phyloP scores from a whole-genome alignment of 2,329 filamentous ascomycete species.

The Aurifilum marmelostoma region DNA sequence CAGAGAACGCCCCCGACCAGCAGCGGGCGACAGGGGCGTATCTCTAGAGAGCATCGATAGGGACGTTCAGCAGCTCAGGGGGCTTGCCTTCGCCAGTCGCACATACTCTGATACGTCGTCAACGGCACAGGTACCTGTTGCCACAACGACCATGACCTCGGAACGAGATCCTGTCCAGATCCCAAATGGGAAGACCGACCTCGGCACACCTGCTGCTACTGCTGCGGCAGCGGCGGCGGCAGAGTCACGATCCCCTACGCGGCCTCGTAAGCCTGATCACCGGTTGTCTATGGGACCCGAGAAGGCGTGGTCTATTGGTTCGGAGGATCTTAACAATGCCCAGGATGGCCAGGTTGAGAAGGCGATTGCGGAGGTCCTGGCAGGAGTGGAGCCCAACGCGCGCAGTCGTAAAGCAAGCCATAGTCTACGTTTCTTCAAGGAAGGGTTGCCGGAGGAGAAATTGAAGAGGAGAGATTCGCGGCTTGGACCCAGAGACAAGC shows the following conservation, averaged over 20 bases:
- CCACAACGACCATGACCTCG: background rate
- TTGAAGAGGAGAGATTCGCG: slow-evolving; percentile 55
- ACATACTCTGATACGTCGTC: slow-evolving; percentile 28
- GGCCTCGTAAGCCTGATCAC: slow-evolving; percentile 46
- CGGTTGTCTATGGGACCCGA: slow-evolving; percentile 52
- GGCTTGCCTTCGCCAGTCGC: slow-evolving; percentile 30
- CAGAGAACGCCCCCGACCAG: slow-evolving; percentile 38
- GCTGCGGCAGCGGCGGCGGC: slow-evolving; percentile 1
- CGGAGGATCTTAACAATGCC: slow-evolving; percentile 50
- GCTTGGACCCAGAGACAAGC: slow-evolving; percentile 45
- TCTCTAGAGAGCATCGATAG: slow-evolving; percentile 49
- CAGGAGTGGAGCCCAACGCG: slow-evolving; percentile 63
- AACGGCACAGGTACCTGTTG: background rate
- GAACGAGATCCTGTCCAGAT: slow-evolving; percentile 8
- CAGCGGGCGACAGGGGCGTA: slow-evolving; percentile 40
- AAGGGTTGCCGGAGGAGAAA: slow-evolving; percentile 65
- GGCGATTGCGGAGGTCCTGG: slow-evolving; percentile 64
- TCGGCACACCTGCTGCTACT: background rate
- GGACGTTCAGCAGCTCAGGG: slow-evolving; percentile 42
- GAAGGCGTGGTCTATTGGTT: slow-evolving; percentile 67
- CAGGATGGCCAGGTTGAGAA: slow-evolving; percentile 64
- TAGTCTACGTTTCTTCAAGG: slow-evolving; percentile 68
- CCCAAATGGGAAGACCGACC: slow-evolving; percentile 12
- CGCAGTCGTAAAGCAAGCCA: slow-evolving; percentile 71
- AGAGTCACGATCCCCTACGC: slow-evolving; percentile 25